Base-by-base conservation (phyloP, 495 filamentous ascomycete genomes). In the Trichoderma asperelloides region DNA sequence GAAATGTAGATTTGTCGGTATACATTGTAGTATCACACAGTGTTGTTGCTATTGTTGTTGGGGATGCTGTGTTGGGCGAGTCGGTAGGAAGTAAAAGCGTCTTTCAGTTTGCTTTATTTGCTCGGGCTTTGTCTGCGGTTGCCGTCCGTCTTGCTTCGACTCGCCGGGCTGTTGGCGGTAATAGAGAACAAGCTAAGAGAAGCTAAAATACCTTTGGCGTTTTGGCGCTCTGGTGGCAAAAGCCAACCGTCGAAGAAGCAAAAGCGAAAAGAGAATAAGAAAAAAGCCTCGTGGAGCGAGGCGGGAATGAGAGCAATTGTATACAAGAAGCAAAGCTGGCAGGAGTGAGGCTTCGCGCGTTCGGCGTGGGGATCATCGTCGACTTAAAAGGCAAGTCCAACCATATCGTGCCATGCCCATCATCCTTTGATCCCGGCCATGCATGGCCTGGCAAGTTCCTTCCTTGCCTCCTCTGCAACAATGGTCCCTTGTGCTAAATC, bases 381-480 rank as follows among this genome's bases (percentile, higher is more conserved):
- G 55, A 60, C 55, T 60, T 60, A 60, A 60, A 21, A 30, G 55
- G 55, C 55, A 60, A 60, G 55, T 60, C 55, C 55, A 60, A 28
- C 55, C 55, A 60, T 60, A 30, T 60, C 55, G 28, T 60, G 55
- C 55, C 55, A 60, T 60, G 55, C 30, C 55, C 27, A 60, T 60
- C 55, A 60, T 60, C 55, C 25, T 57, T 60, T 27, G 55, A 18
- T 28, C 28, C 55, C 55, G 23, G 55, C 23, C 55, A 16, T 60
- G 55, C 55, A 60, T 60, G 55, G 51, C 11, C 21, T n/a, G 25
- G 51, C 8, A 60, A 23, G 51, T n/a, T 28, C 51, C 51, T 37
- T 37, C 33, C 33, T 37, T 37, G 33, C 33, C 33, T 37, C 5
- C 33, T 37, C 33, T 37, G 33, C 33, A 37, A 37, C 33, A 37